phyloP scores from a whole-genome alignment of 495 filamentous ascomycete species.

The Penicillium egyptiacum region DNA sequence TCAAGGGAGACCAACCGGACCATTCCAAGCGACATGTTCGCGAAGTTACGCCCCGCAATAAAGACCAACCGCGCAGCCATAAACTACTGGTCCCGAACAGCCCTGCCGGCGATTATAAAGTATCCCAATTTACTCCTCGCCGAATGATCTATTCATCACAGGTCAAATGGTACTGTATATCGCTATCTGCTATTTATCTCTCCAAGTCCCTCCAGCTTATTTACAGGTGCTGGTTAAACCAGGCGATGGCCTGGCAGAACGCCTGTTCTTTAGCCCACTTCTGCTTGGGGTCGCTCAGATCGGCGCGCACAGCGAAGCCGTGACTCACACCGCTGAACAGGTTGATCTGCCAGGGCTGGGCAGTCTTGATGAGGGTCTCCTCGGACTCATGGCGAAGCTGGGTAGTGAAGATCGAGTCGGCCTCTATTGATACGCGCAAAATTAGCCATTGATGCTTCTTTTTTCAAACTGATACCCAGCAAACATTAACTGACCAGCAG shows the following conservation, averaged over 20 bases:
- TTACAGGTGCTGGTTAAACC: constrained; percentile 69
- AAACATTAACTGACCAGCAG: constrained; percentile 55
- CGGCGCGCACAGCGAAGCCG: constrained; percentile 76
- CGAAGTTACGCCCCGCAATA: constrained; percentile 1
- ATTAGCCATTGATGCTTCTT: constrained; percentile 1
- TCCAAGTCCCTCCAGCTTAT: constrained; percentile 2
- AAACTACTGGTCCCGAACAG: neutral
- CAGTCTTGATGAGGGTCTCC: constrained; percentile 58
- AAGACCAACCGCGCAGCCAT: constrained; percentile 2
- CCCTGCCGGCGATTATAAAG: neutral
- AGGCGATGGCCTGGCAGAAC: constrained; percentile 74
- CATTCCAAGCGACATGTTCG: constrained; percentile 2
- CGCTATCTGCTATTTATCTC: neutral
- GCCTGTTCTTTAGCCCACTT: constrained; percentile 86
- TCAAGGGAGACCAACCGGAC: neutral
- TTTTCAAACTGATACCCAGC: neutral
- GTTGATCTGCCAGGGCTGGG: constrained; percentile 76
- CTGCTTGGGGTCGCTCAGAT: constrained; percentile 56
- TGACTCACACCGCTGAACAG: constrained; percentile 74
- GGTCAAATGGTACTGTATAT: neutral
- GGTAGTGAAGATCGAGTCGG: constrained; percentile 73
- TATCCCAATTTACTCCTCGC: neutral
- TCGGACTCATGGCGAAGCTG: constrained; percentile 67
- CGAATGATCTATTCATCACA: neutral
- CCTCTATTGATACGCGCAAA: constrained; percentile 49